Evolutionary conservation across 2,329 filamentous ascomycete species (phyloP).

Genomic region (Didymella pomorum): DNA sequence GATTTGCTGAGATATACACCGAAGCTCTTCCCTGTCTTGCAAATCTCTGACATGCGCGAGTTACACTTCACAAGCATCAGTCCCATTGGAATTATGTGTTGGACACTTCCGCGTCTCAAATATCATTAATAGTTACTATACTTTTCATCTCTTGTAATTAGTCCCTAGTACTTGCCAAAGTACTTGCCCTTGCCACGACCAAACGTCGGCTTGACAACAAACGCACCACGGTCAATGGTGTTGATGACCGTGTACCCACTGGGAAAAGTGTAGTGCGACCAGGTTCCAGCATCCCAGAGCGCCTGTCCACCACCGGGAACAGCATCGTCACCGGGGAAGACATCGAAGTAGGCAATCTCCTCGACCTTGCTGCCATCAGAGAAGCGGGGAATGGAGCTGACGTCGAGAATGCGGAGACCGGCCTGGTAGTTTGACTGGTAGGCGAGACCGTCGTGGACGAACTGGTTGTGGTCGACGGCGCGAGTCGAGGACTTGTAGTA

Average conservation of each 20-base stretch:
- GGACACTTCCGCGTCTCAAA: slow-evolving; percentile 1
- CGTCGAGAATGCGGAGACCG: slow-evolving; percentile 54
- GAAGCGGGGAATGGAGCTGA: slow-evolving; percentile 50
- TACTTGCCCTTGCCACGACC: slow-evolving; percentile 40
- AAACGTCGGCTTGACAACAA: slow-evolving; percentile 44
- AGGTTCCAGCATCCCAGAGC: slow-evolving; percentile 54
- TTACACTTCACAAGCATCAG: background rate
- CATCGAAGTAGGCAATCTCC: slow-evolving; percentile 55
- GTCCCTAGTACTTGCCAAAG: slow-evolving; percentile 27
- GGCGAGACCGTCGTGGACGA: slow-evolving; percentile 51
- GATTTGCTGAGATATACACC: too few species aligned
- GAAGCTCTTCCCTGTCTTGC: too few species aligned
- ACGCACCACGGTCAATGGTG: slow-evolving; percentile 57
- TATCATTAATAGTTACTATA: slow-evolving; percentile 13
- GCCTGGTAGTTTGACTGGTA: slow-evolving; percentile 57
- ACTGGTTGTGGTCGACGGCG: slow-evolving; percentile 58
- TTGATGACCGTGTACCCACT: slow-evolving; percentile 57
- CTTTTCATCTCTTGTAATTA: background rate
- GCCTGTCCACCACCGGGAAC: slow-evolving; percentile 46
- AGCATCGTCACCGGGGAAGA: slow-evolving; percentile 53
- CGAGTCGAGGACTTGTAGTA: slow-evolving; percentile 52
- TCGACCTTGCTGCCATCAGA: slow-evolving; percentile 50
- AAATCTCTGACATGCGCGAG: too few species aligned
- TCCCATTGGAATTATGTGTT: background rate
- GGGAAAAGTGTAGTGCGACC: slow-evolving; percentile 53